These are phyloP conservation scores for Arabidopsis hybrid DNA, from an alignment of 441 rosid species.

Conservation along the genomic window DNA sequence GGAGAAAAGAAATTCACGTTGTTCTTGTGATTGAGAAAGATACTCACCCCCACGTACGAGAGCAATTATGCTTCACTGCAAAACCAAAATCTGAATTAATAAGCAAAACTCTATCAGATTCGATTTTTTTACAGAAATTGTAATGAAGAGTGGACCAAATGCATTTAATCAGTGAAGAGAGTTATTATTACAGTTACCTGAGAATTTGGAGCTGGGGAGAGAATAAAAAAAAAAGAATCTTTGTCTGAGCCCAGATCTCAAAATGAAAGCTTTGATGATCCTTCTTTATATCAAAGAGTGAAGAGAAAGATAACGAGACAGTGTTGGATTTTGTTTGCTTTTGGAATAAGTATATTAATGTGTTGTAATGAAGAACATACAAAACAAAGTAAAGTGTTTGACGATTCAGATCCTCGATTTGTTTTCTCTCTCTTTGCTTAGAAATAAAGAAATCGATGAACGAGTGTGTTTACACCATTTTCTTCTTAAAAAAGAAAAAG, in stretches of 20 bases:
- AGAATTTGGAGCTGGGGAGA: conserved; percentile 11
- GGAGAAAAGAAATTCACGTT: conserved; percentile 32
- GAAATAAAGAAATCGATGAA: conserved; percentile 10
- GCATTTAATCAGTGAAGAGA: conserved; percentile 28
- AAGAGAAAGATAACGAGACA: conserved; percentile 26
- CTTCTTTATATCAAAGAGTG: neutral
- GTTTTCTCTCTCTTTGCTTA: conserved; percentile 43
- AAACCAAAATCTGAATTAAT: conserved; percentile 34
- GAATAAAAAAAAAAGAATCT: conserved; percentile 27
- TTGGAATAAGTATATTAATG: neutral
- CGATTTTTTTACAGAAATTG: neutral
- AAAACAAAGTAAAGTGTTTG: neutral
- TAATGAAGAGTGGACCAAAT: conserved; percentile 25
- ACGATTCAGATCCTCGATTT: conserved; percentile 47
- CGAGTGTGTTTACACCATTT: neutral
- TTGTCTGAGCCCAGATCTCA: conserved; percentile 48
- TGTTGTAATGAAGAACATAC: conserved; percentile 24
- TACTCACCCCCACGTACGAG: conserved; percentile 33
- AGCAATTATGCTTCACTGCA: neutral
- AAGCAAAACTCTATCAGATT: conserved; percentile 25
- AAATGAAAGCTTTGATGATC: conserved; percentile 29
- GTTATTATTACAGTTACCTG: conserved; percentile 48
- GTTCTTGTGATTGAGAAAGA: conserved; percentile 35
- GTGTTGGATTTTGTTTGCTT: neutral
- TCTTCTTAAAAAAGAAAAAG: neutral